These are phyloP conservation scores for Diplodia scrobiculata DNA, from an alignment of 2,329 filamentous ascomycete species.

Conservation along the genomic window DNA sequence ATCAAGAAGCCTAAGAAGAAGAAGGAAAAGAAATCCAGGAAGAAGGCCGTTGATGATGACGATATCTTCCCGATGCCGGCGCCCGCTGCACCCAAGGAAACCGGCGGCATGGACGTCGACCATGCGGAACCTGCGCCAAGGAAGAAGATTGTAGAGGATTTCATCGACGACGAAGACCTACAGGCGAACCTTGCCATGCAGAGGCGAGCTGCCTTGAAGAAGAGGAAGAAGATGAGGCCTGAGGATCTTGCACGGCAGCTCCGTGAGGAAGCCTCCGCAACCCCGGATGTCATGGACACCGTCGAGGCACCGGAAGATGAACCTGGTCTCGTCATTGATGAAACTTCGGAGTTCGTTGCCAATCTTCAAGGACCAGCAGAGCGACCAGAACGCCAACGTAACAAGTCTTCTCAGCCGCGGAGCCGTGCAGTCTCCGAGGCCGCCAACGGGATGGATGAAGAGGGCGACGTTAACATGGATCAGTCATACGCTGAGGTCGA, in stretches of 20 bases:
- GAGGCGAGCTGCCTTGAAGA: constrained; percentile 81
- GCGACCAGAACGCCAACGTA: constrained; percentile 49
- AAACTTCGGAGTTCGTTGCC: constrained; percentile 91
- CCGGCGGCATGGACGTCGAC: constrained; percentile 76
- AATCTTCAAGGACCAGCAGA: constrained; percentile 70
- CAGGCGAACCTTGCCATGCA: constrained; percentile 84
- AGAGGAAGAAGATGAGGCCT: constrained; percentile 81
- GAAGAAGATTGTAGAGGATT: constrained; percentile 66
- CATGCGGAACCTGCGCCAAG: constrained; percentile 38
- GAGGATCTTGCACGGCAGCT: constrained; percentile 85
- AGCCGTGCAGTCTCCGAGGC: constrained; percentile 31
- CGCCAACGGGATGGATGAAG: constrained; percentile 45
- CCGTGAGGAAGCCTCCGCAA: constrained; percentile 60
- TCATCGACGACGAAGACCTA: constrained; percentile 90
- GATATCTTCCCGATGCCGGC: constrained; percentile 49
- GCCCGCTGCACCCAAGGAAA: constrained; percentile 33
- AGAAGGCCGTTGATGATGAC: constrained; percentile 67
- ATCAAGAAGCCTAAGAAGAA: constrained; percentile 88
- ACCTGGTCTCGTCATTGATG: constrained; percentile 83
- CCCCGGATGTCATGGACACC: constrained; percentile 57
- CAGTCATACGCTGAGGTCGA: constrained; percentile 56
- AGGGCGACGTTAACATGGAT: constrained; percentile 58
- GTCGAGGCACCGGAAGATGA: constrained; percentile 60
- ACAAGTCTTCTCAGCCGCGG: constrained; percentile 41
- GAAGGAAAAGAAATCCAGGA: constrained; percentile 73